Percentiles rank a stretch among this genome's conserved stretches.
These are phyloP conservation scores for Boletus insuetus DNA, from an alignment of 768 basidiomycete species.

Conservation along the genomic window DNA sequence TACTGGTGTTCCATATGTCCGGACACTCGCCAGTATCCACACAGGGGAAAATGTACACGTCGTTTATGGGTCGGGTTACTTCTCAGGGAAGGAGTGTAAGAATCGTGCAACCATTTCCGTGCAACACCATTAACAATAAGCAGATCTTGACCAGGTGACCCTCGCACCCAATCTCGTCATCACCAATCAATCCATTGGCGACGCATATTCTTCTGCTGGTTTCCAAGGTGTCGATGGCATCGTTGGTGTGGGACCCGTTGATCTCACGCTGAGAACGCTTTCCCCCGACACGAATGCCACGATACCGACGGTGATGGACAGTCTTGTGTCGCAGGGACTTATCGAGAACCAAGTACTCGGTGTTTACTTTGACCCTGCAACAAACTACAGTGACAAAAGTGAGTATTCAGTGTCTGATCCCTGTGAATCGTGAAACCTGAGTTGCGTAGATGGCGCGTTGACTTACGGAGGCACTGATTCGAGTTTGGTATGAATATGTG, in stretches of 20 bases:
- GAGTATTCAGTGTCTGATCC: background rate
- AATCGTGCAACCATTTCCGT: too few species aligned
- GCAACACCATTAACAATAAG: background rate
- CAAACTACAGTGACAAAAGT: conserved; percentile 13
- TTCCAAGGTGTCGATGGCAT: conserved; percentile 27
- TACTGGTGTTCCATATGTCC: conserved; percentile 14
- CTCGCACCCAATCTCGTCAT: conserved; percentile 23
- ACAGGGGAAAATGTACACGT: conserved; percentile 18
- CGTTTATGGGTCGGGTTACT: conserved; percentile 5
- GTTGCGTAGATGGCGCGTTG: conserved; percentile 20
- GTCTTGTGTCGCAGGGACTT: conserved; percentile 17
- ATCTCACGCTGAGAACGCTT: conserved; percentile 10
- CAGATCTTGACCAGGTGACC: conserved; percentile 28
- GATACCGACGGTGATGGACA: conserved; percentile 26
- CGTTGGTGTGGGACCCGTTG: conserved; percentile 25
- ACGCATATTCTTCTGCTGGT: conserved; percentile 1
- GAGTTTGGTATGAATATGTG: conserved; percentile 10
- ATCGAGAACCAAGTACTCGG: conserved; percentile 14
- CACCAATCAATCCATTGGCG: conserved; percentile 29
- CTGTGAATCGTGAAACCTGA: background rate
- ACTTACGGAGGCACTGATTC: conserved; percentile 27
- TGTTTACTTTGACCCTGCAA: conserved; percentile 22
- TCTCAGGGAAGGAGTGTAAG: conserved; percentile 37
- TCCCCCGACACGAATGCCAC: background rate
- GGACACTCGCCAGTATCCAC: conserved; percentile 18